Evolutionary conservation across 352 stramenopile genomes (phyloP).

Genomic region (Plasmopara viticola): DNA sequence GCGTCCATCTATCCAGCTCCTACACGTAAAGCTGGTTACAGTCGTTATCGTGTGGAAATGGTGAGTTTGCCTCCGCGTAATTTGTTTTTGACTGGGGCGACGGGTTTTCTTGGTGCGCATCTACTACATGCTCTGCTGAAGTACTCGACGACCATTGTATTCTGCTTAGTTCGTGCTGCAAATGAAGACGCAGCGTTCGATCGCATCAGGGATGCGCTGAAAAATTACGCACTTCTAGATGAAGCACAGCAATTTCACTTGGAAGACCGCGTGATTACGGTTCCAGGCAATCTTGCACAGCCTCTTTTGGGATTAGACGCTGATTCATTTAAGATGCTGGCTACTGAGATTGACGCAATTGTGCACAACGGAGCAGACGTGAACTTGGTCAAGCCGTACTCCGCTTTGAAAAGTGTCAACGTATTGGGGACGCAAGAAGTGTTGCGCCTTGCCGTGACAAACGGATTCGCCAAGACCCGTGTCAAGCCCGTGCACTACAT

Average conservation of each 20-base stretch:
- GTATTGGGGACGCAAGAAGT: constrained; percentile 88
- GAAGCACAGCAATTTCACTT: constrained; percentile 47
- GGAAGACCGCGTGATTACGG: constrained; percentile 58
- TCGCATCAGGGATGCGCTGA: constrained; percentile 53
- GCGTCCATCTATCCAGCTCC: constrained; percentile 65
- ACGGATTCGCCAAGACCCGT: constrained; percentile 63
- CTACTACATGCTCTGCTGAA: constrained; percentile 79
- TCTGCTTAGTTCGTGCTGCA: constrained; percentile 73
- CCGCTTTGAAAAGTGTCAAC: constrained; percentile 82
- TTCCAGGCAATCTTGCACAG: constrained; percentile 76
- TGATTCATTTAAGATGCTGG: constrained; percentile 83
- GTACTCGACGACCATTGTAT: constrained; percentile 61
- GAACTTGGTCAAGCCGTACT: constrained; percentile 89
- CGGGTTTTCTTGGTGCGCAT: constrained; percentile 85
- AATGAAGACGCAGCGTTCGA: constrained; percentile 42
- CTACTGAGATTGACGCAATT: constrained; percentile 85
- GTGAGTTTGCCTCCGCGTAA: constrained; percentile 59
- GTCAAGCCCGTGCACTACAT: constrained; percentile 88
- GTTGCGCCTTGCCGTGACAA: constrained; percentile 79
- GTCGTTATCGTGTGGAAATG: constrained; percentile 77
- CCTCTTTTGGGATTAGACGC: constrained; percentile 73
- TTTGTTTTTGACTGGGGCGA: constrained; percentile 87
- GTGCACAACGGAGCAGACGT: constrained; percentile 91
- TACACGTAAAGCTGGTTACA: constrained; percentile 68
- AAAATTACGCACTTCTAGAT: constrained; percentile 47